A percentile compares a stretch with the other conserved stretches of the same genome.
These are phyloP conservation scores for Agroathelia rolfsii DNA, from an alignment of 1,284 basidiomycete species.

Conservation along the genomic window DNA sequence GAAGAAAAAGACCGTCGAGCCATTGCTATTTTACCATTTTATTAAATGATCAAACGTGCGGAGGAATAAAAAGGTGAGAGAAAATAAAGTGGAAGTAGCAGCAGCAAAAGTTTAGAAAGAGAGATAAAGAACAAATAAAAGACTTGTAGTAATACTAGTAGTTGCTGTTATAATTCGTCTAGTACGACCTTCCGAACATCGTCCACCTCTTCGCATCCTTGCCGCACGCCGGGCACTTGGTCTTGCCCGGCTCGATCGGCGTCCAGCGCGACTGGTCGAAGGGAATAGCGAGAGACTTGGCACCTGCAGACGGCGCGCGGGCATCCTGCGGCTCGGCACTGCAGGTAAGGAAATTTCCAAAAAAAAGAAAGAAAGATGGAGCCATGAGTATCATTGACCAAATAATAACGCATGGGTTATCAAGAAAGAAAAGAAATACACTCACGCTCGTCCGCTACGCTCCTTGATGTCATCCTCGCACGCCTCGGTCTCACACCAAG, in stretches of 20 bases:
- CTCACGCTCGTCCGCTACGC: slow-evolving; percentile 76
- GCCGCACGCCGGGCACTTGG: slow-evolving; percentile 80
- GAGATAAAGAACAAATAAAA: too few relatives aligned
- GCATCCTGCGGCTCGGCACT: slow-evolving; percentile 85
- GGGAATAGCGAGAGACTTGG: slow-evolving; percentile 95
- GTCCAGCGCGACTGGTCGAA: slow-evolving; percentile 85
- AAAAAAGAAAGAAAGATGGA: slow-evolving; percentile 6
- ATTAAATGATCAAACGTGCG: too few relatives aligned
- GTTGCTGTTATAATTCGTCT: too few relatives aligned
- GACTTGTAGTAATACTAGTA: too few relatives aligned
- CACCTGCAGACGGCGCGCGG: slow-evolving; percentile 94
- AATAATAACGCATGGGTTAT: neutral
- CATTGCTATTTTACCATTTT: too few relatives aligned
- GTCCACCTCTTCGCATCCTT: slow-evolving; percentile 87
- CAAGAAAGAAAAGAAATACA: slow-evolving; percentile 16
- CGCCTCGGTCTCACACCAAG: slow-evolving; percentile 91
- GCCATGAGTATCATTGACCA: too few relatives aligned
- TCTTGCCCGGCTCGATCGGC: slow-evolving; percentile 67
- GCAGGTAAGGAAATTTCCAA: slow-evolving; percentile 12
- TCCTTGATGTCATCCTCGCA: slow-evolving; percentile 99
- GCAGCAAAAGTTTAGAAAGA: too few relatives aligned
- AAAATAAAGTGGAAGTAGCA: too few relatives aligned
- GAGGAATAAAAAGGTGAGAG: too few relatives aligned
- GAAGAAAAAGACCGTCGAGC: too few relatives aligned
- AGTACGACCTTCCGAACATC: slow-evolving; percentile 82